These are phyloP conservation scores for Vickermania spadyakhi DNA, from an alignment of 208 protist genomes.

Conservation along the genomic window DNA sequence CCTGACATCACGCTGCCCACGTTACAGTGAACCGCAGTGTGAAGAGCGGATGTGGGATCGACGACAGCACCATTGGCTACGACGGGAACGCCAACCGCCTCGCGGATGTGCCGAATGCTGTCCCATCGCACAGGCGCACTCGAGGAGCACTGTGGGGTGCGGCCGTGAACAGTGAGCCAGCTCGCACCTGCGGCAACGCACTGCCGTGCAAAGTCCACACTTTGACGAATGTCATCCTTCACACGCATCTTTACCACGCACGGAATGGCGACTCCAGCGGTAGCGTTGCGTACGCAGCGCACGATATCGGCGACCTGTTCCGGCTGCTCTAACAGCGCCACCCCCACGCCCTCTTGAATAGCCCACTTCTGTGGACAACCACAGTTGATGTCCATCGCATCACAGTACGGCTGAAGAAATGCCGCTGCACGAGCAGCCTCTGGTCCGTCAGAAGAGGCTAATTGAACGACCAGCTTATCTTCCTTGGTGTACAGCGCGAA, in stretches of 20 bases:
- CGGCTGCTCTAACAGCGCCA: slow-evolving; percentile 58
- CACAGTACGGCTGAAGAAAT: slow-evolving; percentile 53
- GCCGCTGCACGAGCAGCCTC: slow-evolving; percentile 39
- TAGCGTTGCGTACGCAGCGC: slow-evolving; percentile 38
- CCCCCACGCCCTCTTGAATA: slow-evolving; percentile 69
- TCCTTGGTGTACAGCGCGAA: slow-evolving; percentile 68
- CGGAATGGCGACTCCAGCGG: slow-evolving; percentile 16
- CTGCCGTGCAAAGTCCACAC: slow-evolving; percentile 78
- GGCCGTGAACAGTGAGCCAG: slow-evolving; percentile 86
- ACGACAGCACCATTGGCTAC: slow-evolving; percentile 79
- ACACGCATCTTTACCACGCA: slow-evolving; percentile 87
- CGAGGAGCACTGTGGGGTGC: slow-evolving; percentile 39
- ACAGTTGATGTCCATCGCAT: slow-evolving; percentile 89
- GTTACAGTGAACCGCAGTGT: slow-evolving; percentile 30
- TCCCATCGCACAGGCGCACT: slow-evolving; percentile 51
- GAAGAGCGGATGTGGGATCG: slow-evolving; percentile 36
- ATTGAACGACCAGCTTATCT: slow-evolving; percentile 69
- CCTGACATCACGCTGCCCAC: slow-evolving; percentile 74
- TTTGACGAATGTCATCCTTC: slow-evolving; percentile 41
- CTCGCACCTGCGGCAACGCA: slow-evolving; percentile 61
- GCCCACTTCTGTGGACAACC: slow-evolving; percentile 90
- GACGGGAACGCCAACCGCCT: slow-evolving; percentile 58
- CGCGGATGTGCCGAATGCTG: slow-evolving; percentile 44
- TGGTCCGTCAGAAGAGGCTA: slow-evolving; percentile 60
- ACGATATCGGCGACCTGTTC: slow-evolving; percentile 79